Evolutionary conservation across 1,139 yeast species (phyloP).

Genomic region (Williopsis jadinii): DNA sequence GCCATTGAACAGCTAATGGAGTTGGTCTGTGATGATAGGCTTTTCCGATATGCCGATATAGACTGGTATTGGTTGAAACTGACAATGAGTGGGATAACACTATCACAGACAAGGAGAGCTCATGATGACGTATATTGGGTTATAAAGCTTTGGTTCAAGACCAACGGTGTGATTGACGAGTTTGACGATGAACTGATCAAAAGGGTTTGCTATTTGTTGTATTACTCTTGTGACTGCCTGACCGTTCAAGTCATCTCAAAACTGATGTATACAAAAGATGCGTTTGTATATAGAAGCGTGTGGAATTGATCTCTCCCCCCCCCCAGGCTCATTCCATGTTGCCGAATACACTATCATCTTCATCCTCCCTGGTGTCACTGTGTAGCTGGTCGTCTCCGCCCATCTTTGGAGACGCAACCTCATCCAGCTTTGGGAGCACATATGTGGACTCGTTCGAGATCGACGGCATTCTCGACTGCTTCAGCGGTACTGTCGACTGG

Average conservation of each 20-base stretch:
- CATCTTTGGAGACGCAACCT: not conserved
- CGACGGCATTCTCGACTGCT: too few species aligned
- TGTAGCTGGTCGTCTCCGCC: not conserved
- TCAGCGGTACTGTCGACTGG: too few species aligned
- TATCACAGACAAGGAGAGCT: not conserved
- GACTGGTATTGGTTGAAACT: conserved; percentile 2
- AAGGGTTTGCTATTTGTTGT: conserved; percentile 1
- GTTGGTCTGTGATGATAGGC: conserved; percentile 1
- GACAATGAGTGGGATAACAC: not conserved
- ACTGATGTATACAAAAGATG: not conserved
- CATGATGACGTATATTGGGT: not conserved
- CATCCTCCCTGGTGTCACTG: not conserved
- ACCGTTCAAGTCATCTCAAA: not conserved
- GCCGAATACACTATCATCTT: conserved; percentile 21
- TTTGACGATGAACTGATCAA: not conserved
- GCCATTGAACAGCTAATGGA: too few species aligned
- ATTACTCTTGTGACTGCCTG: not conserved
- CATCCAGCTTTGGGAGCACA: too few species aligned
- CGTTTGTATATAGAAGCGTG: too few species aligned
- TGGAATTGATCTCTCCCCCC: too few species aligned
- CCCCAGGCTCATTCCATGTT: conserved; percentile 22
- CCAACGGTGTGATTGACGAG: conserved; percentile 1
- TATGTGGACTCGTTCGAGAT: too few species aligned
- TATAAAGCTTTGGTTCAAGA: conserved; percentile 1
- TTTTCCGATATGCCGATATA: not conserved